A percentile compares a stretch with the other conserved stretches of the same genome.
phyloP scores from a whole-genome alignment of 306 rosid species.

The Cucurbita pepo region DNA sequence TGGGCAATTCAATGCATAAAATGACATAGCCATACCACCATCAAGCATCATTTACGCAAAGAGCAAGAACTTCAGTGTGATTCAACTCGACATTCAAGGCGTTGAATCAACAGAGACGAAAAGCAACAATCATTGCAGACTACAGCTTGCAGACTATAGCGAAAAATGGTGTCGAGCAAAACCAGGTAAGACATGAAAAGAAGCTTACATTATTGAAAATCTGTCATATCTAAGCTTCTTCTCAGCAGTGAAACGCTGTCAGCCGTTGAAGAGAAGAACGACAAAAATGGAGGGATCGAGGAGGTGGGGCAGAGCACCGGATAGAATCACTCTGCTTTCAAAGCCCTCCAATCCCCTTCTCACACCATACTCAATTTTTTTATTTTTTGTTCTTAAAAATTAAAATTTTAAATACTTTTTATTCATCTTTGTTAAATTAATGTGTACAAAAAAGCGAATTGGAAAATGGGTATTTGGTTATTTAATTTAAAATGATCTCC shows the following conservation, averaged over 20 bases:
- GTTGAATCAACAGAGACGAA: not conserved
- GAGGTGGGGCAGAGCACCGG: not conserved
- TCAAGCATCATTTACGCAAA: slow-evolving; percentile 13
- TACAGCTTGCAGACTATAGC: too few relatives aligned
- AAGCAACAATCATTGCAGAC: not conserved
- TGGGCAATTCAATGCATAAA: slow-evolving; percentile 17
- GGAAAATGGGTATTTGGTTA: too few relatives aligned
- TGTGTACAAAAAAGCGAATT: too few relatives aligned
- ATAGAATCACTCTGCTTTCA: not conserved
- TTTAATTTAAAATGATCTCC: not conserved
- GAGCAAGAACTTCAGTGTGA: not conserved
- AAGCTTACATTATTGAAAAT: slow-evolving; percentile 3
- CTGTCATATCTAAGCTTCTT: not conserved
- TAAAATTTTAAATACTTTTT: too few relatives aligned
- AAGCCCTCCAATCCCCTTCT: not conserved
- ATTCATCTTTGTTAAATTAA: too few relatives aligned
- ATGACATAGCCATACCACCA: slow-evolving; percentile 21
- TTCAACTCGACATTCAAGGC: not conserved
- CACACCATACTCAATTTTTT: not conserved
- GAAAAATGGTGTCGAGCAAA: not conserved
- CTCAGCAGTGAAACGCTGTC: not conserved
- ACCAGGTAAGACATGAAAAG: not conserved
- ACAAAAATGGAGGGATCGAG: not conserved
- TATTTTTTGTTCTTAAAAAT: too few relatives aligned
- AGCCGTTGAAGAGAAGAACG: slow-evolving; percentile 3